A percentile compares a stretch with the other conserved stretches of the same genome.
These are phyloP conservation scores for Neobulgaria alba DNA, from an alignment of 2,329 filamentous ascomycete genomes.

Conservation along the genomic window DNA sequence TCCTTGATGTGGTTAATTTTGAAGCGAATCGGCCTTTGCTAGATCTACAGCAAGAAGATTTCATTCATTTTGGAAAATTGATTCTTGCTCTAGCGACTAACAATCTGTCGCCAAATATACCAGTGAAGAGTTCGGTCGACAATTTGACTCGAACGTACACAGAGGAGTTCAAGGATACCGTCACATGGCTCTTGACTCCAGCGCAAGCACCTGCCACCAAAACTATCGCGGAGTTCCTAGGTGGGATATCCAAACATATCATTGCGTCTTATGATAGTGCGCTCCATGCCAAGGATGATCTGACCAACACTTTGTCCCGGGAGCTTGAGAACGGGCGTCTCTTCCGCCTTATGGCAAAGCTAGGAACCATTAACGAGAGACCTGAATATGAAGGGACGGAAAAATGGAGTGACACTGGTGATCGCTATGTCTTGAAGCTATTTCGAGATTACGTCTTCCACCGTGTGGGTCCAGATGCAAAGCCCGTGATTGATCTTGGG, in stretches of 20 bases:
- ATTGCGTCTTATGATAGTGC: constrained; percentile 67
- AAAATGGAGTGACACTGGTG: constrained; percentile 85
- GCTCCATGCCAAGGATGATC: constrained; percentile 70
- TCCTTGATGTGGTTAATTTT: constrained; percentile 82
- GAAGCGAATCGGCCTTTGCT: constrained; percentile 59
- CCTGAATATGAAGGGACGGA: constrained; percentile 72
- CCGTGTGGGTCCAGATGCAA: constrained; percentile 78
- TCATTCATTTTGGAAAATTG: constrained; percentile 74
- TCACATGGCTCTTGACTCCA: constrained; percentile 73
- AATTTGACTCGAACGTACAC: constrained; percentile 71
- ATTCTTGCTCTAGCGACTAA: constrained; percentile 76
- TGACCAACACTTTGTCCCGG: constrained; percentile 61
- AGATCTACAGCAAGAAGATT: constrained; percentile 82
- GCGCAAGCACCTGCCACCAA: constrained; percentile 48
- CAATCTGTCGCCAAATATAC: constrained; percentile 41
- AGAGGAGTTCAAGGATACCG: constrained; percentile 65
- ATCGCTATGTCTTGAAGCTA: constrained; percentile 85
- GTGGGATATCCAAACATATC: constrained; percentile 69
- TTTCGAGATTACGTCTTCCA: constrained; percentile 98
- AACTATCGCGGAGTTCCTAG: constrained; percentile 70
- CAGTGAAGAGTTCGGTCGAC: constrained; percentile 63
- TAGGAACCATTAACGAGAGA: constrained; percentile 83
- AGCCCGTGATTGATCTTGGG: constrained; percentile 75
- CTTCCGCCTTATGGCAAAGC: constrained; percentile 70
- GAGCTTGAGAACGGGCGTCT: constrained; percentile 88